phyloP scores from a whole-genome alignment of 176 grass and related monocot genomes.

The Metroxylon sagu region DNA sequence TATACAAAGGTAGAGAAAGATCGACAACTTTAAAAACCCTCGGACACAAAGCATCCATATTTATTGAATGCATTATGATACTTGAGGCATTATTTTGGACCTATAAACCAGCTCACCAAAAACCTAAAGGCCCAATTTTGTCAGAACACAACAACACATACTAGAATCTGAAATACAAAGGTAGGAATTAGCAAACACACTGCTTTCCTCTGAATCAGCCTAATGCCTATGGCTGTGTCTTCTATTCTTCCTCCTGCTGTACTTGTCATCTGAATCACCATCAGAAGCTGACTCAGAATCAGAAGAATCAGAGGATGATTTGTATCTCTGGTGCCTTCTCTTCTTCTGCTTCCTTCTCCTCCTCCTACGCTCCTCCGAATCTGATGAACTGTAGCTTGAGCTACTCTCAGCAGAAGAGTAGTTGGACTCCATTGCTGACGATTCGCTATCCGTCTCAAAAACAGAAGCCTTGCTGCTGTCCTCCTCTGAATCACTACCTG shows the following conservation, averaged over 20 bases:
- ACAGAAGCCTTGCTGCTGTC: slow-evolving; percentile 48
- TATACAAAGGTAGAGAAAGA: too few species aligned
- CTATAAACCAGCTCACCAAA: too few species aligned
- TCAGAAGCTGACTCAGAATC: slow-evolving; percentile 32
- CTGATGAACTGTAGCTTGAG: slow-evolving; percentile 50
- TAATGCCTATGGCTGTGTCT: slow-evolving; percentile 20
- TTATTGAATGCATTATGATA: too few species aligned
- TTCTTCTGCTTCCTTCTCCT: slow-evolving; percentile 43
- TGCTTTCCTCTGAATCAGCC: background rate
- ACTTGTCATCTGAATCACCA: slow-evolving; percentile 55
- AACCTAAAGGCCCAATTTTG: too few species aligned
- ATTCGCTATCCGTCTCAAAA: slow-evolving; percentile 53
- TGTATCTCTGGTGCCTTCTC: slow-evolving; percentile 31
- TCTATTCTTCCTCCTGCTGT: slow-evolving; percentile 39
- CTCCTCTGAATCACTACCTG: slow-evolving; percentile 34
- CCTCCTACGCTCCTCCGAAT: slow-evolving; percentile 45
- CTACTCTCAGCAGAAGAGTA: slow-evolving; percentile 54
- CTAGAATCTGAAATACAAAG: too few species aligned
- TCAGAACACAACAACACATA: too few species aligned
- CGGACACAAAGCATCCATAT: too few species aligned
- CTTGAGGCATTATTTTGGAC: too few species aligned
- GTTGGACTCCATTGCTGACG: slow-evolving; percentile 31
- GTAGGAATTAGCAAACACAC: too few species aligned
- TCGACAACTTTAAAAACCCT: too few species aligned
- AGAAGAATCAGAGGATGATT: slow-evolving; percentile 40